Percentiles rank a stretch among this genome's conserved stretches.
phyloP scores from a whole-genome alignment of 2,329 filamentous ascomycete genomes.

The Beauveria brongniartii region DNA sequence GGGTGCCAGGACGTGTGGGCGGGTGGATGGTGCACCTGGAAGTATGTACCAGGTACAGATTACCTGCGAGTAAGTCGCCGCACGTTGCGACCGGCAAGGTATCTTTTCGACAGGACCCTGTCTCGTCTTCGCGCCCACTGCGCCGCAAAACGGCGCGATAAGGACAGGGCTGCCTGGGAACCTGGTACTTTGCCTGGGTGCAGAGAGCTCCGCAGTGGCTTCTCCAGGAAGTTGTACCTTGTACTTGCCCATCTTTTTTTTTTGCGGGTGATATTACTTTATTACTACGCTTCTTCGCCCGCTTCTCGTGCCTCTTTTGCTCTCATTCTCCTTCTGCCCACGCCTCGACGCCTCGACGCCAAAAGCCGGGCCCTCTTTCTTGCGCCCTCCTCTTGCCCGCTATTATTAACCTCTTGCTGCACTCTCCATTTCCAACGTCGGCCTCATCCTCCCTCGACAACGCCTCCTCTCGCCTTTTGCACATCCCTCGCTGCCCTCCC shows the following conservation, averaged over 20 bases:
- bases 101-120: not conserved
- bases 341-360: not conserved
- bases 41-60: not conserved
- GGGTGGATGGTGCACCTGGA: conserved; percentile 2
- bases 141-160: too few species aligned
- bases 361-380: too few species aligned
- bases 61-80: not conserved
- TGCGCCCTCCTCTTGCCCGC: not conserved
- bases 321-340: not conserved
- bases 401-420: not conserved
- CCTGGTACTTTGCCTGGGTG: not conserved
- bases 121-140: not conserved
- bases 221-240: not conserved
- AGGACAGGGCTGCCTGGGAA: not conserved
- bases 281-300: too few species aligned
- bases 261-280: too few species aligned
- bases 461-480: not conserved
- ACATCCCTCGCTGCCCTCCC: not conserved
- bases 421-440: conserved; percentile 1
- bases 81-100: not conserved
- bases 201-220: not conserved
- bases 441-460: not conserved
- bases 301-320: not conserved
- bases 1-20: not conserved
- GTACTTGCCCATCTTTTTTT: too few species aligned